Conservation (phyloP, 331 rosid species). For the Prunus yedoensis region DNA sequence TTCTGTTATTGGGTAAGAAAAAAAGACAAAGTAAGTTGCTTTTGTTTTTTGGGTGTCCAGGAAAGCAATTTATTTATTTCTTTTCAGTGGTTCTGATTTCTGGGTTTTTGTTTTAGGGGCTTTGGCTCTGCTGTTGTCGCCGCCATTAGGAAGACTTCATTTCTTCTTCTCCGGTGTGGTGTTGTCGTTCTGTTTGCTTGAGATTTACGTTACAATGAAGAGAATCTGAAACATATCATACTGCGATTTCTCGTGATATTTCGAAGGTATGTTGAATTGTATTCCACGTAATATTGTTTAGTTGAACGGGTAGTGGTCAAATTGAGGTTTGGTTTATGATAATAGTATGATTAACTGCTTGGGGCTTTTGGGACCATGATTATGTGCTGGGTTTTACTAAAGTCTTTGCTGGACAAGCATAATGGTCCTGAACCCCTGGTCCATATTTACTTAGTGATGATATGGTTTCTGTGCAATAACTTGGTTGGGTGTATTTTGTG, state of each 20-base stretch:
- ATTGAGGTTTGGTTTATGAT: slow-evolving; percentile 14
- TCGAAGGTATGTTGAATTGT: slow-evolving; percentile 13
- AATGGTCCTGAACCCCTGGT: neutral
- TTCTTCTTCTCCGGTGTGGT: slow-evolving; percentile 3
- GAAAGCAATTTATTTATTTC: neutral
- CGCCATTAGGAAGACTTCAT: neutral
- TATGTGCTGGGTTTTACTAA: neutral
- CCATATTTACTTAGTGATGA: neutral
- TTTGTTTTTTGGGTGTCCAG: neutral
- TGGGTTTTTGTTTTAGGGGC: slow-evolving; percentile 36
- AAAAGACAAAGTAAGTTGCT: slow-evolving; percentile 4
- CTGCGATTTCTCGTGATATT: slow-evolving; percentile 14
- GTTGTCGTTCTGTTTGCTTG: slow-evolving; percentile 46
- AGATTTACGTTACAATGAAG: slow-evolving; percentile 56
- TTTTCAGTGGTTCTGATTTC: slow-evolving; percentile 15
- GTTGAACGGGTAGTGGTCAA: slow-evolving; percentile 1
- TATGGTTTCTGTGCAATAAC: neutral
- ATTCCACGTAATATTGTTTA: neutral
- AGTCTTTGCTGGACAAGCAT: slow-evolving; percentile 6
- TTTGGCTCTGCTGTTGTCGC: neutral
- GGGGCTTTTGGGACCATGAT: neutral
- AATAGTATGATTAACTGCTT: neutral
- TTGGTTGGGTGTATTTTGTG: neutral
- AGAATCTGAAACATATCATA: slow-evolving; percentile 35
- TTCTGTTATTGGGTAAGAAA: neutral